These are phyloP conservation scores for Talaromyces pinophilus DNA, from an alignment of 2,329 filamentous ascomycete species.

Conservation along the genomic window DNA sequence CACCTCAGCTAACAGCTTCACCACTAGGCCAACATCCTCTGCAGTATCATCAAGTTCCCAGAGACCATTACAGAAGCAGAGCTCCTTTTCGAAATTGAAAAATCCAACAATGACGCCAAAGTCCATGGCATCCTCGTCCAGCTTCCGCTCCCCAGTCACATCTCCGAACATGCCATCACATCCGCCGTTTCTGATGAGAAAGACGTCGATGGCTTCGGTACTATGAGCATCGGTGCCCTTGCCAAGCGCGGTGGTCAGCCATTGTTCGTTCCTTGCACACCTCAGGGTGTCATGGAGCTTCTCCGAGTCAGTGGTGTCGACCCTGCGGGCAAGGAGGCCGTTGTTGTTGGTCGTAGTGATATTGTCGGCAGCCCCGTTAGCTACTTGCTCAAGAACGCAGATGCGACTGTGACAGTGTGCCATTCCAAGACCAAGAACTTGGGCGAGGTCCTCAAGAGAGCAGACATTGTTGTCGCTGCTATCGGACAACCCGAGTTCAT, in stretches of 20 bases:
- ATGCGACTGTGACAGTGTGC: constrained; percentile 95
- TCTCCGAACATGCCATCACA: constrained; percentile 87
- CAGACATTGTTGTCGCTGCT: constrained; percentile 88
- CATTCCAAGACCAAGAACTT: constrained; percentile 83
- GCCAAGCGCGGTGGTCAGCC: constrained; percentile 91
- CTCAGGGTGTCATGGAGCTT: constrained; percentile 94
- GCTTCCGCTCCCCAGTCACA: constrained; percentile 81
- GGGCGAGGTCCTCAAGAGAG: constrained; percentile 71
- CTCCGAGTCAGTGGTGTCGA: constrained; percentile 81
- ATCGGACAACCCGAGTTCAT: constrained; percentile 87
- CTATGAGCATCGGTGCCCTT: constrained; percentile 91
- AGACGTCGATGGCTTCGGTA: constrained; percentile 96
- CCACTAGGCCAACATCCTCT: constrained; percentile 80
- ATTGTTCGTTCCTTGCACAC: constrained; percentile 90
- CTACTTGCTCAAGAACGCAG: constrained; percentile 90
- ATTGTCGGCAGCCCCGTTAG: constrained; percentile 97
- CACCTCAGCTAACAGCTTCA: constrained; percentile 10
- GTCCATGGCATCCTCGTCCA: constrained; percentile 95
- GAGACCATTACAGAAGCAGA: constrained; percentile 81
- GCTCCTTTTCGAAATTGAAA: constrained; percentile 76
- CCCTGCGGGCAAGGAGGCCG: constrained; percentile 84
- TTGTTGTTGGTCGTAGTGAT: constrained; percentile 91
- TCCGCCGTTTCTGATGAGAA: constrained; percentile 90
- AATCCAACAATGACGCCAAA: constrained; percentile 80
- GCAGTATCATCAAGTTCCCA: constrained; percentile 80